Base-by-base conservation (phyloP, 139 green algal genomes). In the Chlorella sp. region DNA sequence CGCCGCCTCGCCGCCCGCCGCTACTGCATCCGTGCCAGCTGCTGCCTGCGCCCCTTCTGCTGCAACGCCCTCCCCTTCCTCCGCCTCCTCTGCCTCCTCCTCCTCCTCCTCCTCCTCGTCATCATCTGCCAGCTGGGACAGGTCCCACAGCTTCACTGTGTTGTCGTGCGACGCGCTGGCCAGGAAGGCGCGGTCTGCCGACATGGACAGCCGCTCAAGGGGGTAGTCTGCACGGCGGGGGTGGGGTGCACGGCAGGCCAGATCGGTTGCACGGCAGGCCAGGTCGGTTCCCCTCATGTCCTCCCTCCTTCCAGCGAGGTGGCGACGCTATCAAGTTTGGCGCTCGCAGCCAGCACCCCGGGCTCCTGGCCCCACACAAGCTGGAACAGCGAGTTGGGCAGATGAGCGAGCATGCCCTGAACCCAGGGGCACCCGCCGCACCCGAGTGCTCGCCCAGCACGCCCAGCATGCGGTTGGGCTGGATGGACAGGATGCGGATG, bases 381-480 rank as follows among this genome's bases (percentile, higher is more conserved):
- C n/a, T n/a, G n/a, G n/a, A n/a, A n/a, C n/a, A n/a, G n/a, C n/a
- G n/a, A n/a, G n/a, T n/a, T n/a, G n/a, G n/a, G n/a, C n/a, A n/a
- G n/a, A n/a, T n/a, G n/a, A n/a, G n/a, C n/a, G n/a, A n/a, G n/a
- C n/a, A n/a, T n/a, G n/a, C n/a, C n/a, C n/a, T n/a, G n/a, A n/a
- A n/a, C n/a, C n/a, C n/a, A n/a, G n/a, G n/a, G 8, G 14, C 64
- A 24, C 69, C 2, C 24, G 6, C 30, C 48, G 6, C 76, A n/a
- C 93, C 93, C n/a, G 85, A 85, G 83, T 98, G 94, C 73, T 95
- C 91, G 0, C 96, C 96, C 43, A 99, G 76, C 22, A 99, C 89
- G 8, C 94, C 96, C 78, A 99, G 83, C 89, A 99, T 94, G 77
- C 90, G 92, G 88, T 97, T 97, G 58, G 94, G 94, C 76, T 94